Evolutionary conservation across 257 asterid genomes (phyloP).

Genomic region (Misopates orontium): DNA sequence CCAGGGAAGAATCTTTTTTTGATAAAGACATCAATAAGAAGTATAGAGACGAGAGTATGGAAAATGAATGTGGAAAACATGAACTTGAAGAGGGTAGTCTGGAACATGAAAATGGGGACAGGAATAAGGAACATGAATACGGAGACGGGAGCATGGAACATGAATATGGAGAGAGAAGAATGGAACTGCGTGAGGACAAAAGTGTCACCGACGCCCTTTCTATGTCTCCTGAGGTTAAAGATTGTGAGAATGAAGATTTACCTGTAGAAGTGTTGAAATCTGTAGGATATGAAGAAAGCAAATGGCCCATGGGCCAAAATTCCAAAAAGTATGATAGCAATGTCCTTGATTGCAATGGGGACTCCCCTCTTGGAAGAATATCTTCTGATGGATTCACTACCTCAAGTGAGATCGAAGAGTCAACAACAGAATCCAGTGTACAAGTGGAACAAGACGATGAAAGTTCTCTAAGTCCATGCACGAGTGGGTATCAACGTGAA

Average conservation of each 20-base stretch:
- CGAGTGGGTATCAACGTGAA: constrained; percentile 21
- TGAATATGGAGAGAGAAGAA: constrained; percentile 21
- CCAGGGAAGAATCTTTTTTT: constrained; percentile 30
- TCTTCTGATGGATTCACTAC: constrained; percentile 43
- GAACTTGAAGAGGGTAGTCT: too few species aligned
- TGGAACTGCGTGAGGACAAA: constrained; percentile 29
- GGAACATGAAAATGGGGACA: too few species aligned
- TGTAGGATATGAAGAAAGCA: constrained; percentile 8
- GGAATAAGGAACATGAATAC: too few species aligned
- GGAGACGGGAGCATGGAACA: not conserved
- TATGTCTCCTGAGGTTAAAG: constrained; percentile 32
- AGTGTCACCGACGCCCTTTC: constrained; percentile 34
- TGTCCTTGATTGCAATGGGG: constrained; percentile 24
- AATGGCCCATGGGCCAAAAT: constrained; percentile 27
- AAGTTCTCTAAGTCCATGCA: constrained; percentile 19
- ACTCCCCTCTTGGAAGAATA: constrained; percentile 27
- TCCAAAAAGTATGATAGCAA: constrained; percentile 23
- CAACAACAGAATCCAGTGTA: constrained; percentile 22
- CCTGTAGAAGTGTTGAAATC: constrained; percentile 25
- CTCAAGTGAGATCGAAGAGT: constrained; percentile 43
- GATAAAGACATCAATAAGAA: constrained; percentile 15
- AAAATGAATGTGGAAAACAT: too few species aligned
- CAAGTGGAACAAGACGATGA: constrained; percentile 13
- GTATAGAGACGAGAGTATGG: too few species aligned
- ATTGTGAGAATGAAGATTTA: constrained; percentile 29